These are phyloP conservation scores for Clitopilus passeckerianus DNA, from an alignment of 768 basidiomycete species.

Conservation along the genomic window DNA sequence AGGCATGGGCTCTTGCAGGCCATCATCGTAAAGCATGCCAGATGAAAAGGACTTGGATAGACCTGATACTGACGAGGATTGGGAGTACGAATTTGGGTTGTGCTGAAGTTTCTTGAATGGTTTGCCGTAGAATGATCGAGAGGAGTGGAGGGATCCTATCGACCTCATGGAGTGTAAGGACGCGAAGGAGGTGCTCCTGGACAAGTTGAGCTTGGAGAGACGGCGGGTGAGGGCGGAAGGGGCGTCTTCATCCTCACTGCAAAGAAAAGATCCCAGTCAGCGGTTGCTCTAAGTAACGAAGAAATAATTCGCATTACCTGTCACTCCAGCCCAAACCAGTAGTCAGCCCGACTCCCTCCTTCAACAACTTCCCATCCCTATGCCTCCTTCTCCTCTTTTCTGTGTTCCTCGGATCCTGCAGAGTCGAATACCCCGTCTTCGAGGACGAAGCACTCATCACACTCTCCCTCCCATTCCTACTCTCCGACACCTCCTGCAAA, in stretches of 20 bases:
- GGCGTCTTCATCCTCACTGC: constrained; percentile 70
- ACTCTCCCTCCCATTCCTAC: constrained; percentile 26
- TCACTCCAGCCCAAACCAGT: constrained; percentile 76
- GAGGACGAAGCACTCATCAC: constrained; percentile 26
- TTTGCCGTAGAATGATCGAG: constrained; percentile 17
- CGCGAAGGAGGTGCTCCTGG: constrained; percentile 38
- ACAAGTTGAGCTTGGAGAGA: constrained; percentile 51
- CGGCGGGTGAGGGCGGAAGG: constrained; percentile 63
- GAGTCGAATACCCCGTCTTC: constrained; percentile 31
- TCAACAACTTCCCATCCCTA: constrained; percentile 52
- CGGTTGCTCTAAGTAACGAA: constrained; percentile 3
- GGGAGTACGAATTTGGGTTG: not conserved
- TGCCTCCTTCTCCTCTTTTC: constrained; percentile 51
- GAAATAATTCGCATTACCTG: constrained; percentile 37
- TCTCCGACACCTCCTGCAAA: constrained; percentile 15
- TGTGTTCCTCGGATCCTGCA: constrained; percentile 57
- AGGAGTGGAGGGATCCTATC: constrained; percentile 17
- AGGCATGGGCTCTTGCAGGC: not conserved
- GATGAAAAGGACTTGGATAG: not conserved
- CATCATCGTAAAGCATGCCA: not conserved
- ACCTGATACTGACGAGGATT: not conserved
- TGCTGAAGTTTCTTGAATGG: constrained; percentile 16
- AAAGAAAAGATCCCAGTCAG: constrained; percentile 5
- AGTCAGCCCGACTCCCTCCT: constrained; percentile 63
- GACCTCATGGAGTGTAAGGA: constrained; percentile 26